Evolutionary conservation across 2,329 filamentous ascomycete species (phyloP), one percentile per base, ranked within the genome.

Genomic region (Fusarium sp.): DNA sequence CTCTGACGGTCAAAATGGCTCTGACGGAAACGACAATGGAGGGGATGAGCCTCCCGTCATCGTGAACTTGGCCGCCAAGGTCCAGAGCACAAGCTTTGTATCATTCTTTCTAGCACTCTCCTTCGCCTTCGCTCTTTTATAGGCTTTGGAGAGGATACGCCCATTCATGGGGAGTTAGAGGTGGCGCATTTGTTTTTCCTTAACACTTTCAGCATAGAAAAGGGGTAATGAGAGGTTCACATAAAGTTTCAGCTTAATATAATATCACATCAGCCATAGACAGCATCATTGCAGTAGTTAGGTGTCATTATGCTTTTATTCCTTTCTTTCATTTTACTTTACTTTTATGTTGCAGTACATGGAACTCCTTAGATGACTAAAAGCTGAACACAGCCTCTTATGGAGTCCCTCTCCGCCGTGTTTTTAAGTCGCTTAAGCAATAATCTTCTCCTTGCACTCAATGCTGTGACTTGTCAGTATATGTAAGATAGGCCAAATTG

Each of bases 381-480:
- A 51, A 14, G 29, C 16, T 27, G 34, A 27, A 29, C 6, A 43
- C 34, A 29, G n/a, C 34, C 38, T 51, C 30, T n/a, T 20, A 15
- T 61, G 27, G 4, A 8, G n/a, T 50, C 27, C 22, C 45, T 53
- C 30, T 6, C 29, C 25, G 14, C 15, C 4, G 12, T 50, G 11
- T 15, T 62, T 42, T 30, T 18, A 43, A 43, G 24, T 14, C 30
- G 27, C 22, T 67, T 66, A 66, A 30, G 63, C 63, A 40, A 66
- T 67, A 32, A 66, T 67, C 63, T 66, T 66, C 49, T 66, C 63
- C 55, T 67, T 63, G 22, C 63, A 66, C 63, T 66, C 63, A 16
- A 66, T 66, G n/a, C 63, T 66, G 22, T 14, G 18, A 2, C 16
- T 43, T 30, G 30, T 66, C 8, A 66, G 63, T 45, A 20, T 42